Evolutionary conservation across 495 filamentous ascomycete species (phyloP).

Genomic region (Neurospora sp.): DNA sequence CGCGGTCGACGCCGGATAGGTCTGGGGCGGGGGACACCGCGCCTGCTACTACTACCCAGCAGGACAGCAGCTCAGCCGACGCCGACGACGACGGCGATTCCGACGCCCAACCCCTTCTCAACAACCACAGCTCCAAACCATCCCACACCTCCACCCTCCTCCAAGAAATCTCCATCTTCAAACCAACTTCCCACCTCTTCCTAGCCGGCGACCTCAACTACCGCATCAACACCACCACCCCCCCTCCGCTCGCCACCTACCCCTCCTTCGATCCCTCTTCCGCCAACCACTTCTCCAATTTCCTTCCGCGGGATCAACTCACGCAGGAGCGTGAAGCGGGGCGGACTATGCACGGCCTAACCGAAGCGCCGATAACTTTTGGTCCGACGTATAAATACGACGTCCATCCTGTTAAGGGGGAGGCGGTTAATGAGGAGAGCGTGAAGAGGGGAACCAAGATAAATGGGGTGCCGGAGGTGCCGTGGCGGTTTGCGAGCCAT

Average conservation of each 20-base stretch:
- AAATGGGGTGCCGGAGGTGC: constrained; percentile 26
- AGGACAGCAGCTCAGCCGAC: constrained; percentile 17
- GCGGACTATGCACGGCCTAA: constrained; percentile 62
- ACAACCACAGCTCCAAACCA: neutral
- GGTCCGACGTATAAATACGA: constrained; percentile 84
- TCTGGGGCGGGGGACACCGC: constrained; percentile 12
- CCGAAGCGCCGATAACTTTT: constrained; percentile 66
- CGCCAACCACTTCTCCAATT: constrained; percentile 34
- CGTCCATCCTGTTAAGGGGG: constrained; percentile 17
- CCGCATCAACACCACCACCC: constrained; percentile 57
- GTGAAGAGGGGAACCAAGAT: neutral
- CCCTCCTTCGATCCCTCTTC: constrained; percentile 48
- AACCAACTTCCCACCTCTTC: constrained; percentile 67
- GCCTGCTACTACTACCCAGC: neutral
- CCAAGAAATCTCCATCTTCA: constrained; percentile 51
- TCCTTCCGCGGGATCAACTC: constrained; percentile 70
- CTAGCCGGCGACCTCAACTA: constrained; percentile 92
- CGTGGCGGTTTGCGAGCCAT: constrained; percentile 67
- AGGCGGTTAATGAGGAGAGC: constrained; percentile 13
- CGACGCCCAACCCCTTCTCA: neutral
- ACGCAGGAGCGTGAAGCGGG: constrained; percentile 52
- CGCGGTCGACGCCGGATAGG: constrained; percentile 8
- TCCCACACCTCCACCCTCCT: constrained; percentile 20
- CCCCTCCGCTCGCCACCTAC: constrained; percentile 44
- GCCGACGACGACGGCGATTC: constrained; percentile 10